Percentiles rank a stretch among this genome's conserved stretches.
Evolutionary conservation across 306 rosid genomes (phyloP).

Genomic region (Adenanthera pavonina): DNA sequence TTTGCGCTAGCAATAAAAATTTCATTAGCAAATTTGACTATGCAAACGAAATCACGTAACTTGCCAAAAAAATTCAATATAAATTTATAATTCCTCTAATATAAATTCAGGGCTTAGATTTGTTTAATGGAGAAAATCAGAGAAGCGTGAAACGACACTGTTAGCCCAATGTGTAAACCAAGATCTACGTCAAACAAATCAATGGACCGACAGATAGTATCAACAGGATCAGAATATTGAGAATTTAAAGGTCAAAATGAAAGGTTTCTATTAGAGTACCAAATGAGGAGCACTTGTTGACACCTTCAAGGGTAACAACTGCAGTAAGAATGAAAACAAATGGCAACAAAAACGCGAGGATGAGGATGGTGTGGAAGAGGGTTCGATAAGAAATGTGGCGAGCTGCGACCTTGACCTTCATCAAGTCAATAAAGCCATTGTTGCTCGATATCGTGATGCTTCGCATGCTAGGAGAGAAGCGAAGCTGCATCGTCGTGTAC

Average conservation of each 20-base stretch:
- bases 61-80: background rate
- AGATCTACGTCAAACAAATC: slow-evolving; percentile 48
- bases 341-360: slow-evolving; percentile 96
- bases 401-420: slow-evolving; percentile 99
- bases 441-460: slow-evolving; percentile 99
- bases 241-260: background rate
- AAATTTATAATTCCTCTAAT: slow-evolving; percentile 23
- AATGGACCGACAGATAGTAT: slow-evolving; percentile 19
- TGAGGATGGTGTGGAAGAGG: slow-evolving; percentile 95
- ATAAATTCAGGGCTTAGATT: slow-evolving; percentile 14
- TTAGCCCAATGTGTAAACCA: slow-evolving; percentile 33
- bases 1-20: slow-evolving; percentile 1
- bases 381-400: slow-evolving; percentile 99
- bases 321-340: slow-evolving; percentile 99
- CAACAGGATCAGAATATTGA: slow-evolving; percentile 3
- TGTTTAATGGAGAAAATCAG: background rate
- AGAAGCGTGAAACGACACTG: background rate
- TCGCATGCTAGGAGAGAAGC: slow-evolving; percentile 99
- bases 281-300: slow-evolving; percentile 98
- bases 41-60: background rate
- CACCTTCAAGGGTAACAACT: slow-evolving; percentile 99
- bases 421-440: slow-evolving; percentile 99
- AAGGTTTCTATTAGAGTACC: slow-evolving; percentile 58
- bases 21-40: background rate
- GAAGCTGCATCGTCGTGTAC: slow-evolving; percentile 99